Percentiles rank a stretch among this genome's conserved stretches.
These are phyloP conservation scores for Rubia tinctorum DNA, from an alignment of 305 asterid genomes.

Conservation along the genomic window DNA sequence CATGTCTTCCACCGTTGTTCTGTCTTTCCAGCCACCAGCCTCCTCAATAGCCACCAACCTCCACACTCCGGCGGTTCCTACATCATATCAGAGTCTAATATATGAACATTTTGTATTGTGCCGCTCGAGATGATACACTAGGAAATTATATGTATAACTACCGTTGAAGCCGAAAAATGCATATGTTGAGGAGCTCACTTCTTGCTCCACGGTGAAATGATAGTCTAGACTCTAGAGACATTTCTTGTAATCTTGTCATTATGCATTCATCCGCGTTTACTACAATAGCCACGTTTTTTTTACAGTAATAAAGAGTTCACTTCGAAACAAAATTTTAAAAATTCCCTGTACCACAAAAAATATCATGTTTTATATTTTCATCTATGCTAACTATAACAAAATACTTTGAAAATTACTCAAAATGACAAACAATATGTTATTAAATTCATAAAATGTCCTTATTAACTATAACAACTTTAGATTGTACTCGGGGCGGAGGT, in stretches of 20 bases:
- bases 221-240: constrained; percentile 91
- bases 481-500: no score
- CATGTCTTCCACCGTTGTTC: constrained; percentile 94
- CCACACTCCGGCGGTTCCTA: constrained; percentile 97
- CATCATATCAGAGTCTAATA: neutral
- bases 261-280: constrained; percentile 91
- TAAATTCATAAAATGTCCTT: no score
- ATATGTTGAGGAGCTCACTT: constrained; percentile 87
- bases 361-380: no score
- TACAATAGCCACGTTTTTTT: no score
- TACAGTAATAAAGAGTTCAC: no score
- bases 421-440: no score
- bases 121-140: neutral
- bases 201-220: constrained; percentile 92
- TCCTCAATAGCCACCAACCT: constrained; percentile 79
- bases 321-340: no score
- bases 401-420: no score
- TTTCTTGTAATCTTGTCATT: constrained; percentile 97
- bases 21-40: constrained; percentile 98
- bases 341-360: no score
- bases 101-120: neutral
- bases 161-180: constrained; percentile 93
- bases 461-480: no score
- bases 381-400: no score
- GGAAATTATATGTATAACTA: constrained; percentile 20